Conservation (phyloP, 345 rosid genomes). For the Eucalyptus tenuipes region DNA sequence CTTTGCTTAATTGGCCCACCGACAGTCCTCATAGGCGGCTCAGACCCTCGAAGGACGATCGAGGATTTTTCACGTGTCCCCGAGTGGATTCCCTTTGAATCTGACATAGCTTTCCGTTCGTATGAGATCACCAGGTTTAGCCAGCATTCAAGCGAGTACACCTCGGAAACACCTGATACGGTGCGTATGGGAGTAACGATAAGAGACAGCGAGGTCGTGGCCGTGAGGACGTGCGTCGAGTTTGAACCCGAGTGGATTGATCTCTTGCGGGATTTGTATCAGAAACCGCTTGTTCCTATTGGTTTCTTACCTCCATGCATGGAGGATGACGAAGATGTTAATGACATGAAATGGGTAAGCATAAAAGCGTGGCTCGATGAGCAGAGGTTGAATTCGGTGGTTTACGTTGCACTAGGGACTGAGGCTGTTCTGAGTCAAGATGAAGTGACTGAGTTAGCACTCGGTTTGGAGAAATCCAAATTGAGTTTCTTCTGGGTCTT, state of each 20-base stretch:
- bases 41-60: neutral
- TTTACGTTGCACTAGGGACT: constrained; percentile 27
- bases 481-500: constrained; percentile 34
- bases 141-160: constrained; percentile 5
- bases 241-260: constrained; percentile 38
- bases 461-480: constrained; percentile 21
- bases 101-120: constrained; percentile 5
- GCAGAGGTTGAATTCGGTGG: constrained; percentile 1
- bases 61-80: constrained; percentile 16
- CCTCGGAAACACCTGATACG: constrained; percentile 1
- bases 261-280: constrained; percentile 7
- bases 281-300: constrained; percentile 29
- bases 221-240: constrained; percentile 32
- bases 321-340: neutral
- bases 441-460: constrained; percentile 17
- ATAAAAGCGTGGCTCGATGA: constrained; percentile 20
- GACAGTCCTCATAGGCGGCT: neutral
- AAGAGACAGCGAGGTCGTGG: constrained; percentile 19
- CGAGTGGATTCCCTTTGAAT: constrained; percentile 26
- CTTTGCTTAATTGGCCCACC: neutral
- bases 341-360: neutral
- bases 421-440: constrained; percentile 15
- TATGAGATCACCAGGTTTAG: constrained; percentile 10
- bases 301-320: constrained; percentile 29
- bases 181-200: constrained; percentile 4